phyloP scores from a whole-genome alignment of 371 early-diverging fungal genomes.

The Gilbertella persicaria region DNA sequence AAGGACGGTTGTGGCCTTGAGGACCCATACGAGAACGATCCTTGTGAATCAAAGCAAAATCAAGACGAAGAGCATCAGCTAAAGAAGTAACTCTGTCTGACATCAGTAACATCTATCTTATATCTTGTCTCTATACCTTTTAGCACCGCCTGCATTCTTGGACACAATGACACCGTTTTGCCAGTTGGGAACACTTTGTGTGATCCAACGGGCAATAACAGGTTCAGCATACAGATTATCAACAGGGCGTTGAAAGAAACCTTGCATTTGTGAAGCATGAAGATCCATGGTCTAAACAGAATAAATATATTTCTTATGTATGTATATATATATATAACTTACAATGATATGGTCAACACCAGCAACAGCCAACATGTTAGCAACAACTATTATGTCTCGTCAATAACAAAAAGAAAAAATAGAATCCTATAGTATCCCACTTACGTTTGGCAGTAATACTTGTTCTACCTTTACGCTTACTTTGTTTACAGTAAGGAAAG shows the following conservation, averaged over 20 bases:
- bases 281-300: constrained; percentile 83
- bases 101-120: not conserved
- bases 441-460: constrained; percentile 93
- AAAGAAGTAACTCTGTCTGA: constrained; percentile 84
- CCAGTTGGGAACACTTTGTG: constrained; percentile 77
- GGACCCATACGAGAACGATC: constrained; percentile 71
- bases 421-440: not conserved
- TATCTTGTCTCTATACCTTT: constrained; percentile 63
- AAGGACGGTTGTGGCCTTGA: constrained; percentile 57
- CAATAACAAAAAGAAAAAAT: not conserved
- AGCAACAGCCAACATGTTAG: constrained; percentile 92
- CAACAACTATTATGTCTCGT: constrained; percentile 69
- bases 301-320: not conserved
- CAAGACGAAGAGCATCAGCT: constrained; percentile 91
- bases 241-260: constrained; percentile 94
- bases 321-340: constrained; percentile 14
- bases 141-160: constrained; percentile 98
- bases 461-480: constrained; percentile 96
- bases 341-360: constrained; percentile 96
- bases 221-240: constrained; percentile 97
- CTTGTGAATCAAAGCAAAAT: constrained; percentile 95
- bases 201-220: constrained; percentile 86
- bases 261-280: constrained; percentile 94
- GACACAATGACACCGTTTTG: constrained; percentile 85
- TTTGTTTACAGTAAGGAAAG: constrained; percentile 96